phyloP scores from a whole-genome alignment of 1,284 basidiomycete species.

The Ceratobasidium sp. region DNA sequence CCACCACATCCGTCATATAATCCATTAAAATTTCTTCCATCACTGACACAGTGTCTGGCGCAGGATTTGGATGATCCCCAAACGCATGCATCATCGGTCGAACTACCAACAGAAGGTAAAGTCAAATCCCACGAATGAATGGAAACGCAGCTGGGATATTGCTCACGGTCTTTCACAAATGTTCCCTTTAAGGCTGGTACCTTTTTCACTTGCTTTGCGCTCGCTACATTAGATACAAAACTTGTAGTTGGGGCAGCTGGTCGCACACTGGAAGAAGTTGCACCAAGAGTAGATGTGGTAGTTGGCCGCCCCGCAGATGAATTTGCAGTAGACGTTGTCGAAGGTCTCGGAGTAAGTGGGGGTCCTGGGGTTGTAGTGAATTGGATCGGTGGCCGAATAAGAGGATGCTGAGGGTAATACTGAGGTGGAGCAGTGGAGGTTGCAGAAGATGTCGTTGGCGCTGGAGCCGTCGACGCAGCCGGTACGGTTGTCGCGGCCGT shows the following conservation, averaged over 20 bases:
- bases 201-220: slow-evolving; percentile 56
- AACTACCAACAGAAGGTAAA: slow-evolving; percentile 64
- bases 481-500: slow-evolving; percentile 21
- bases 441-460: slow-evolving; percentile 7
- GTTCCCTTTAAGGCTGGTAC: slow-evolving; percentile 76
- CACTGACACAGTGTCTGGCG: slow-evolving; percentile 87
- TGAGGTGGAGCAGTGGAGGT: slow-evolving; percentile 31
- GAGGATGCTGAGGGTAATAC: slow-evolving; percentile 37
- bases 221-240: slow-evolving; percentile 37
- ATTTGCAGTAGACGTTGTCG: not conserved
- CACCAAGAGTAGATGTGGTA: slow-evolving; percentile 22
- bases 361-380: slow-evolving; percentile 44
- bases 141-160: not conserved
- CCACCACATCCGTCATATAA: slow-evolving; percentile 89
- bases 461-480: slow-evolving; percentile 2
- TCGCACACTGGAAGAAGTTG: slow-evolving; percentile 15
- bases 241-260: slow-evolving; percentile 40
- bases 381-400: slow-evolving; percentile 37
- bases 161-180: slow-evolving; percentile 83
- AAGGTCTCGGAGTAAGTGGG: slow-evolving; percentile 30
- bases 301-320: slow-evolving; percentile 31
- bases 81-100: slow-evolving; percentile 95
- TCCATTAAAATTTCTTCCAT: slow-evolving; percentile 96
- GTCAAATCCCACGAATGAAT: not conserved
- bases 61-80: slow-evolving; percentile 90